phyloP scores from a whole-genome alignment of 2,329 filamentous ascomycete species.

The Xylariales sp. region DNA sequence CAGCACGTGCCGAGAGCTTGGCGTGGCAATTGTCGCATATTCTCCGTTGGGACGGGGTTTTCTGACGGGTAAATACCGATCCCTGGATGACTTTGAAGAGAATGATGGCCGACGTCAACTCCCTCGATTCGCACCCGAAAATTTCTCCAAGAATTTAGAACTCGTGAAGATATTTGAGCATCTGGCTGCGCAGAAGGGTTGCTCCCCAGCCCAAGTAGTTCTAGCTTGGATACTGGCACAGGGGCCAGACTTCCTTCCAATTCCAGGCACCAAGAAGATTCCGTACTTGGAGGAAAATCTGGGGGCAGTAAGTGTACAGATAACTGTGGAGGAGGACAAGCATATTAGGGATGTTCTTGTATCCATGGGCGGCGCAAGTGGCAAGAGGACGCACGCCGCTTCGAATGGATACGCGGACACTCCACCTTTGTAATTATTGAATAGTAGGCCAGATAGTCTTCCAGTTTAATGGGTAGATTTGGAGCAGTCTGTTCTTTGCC shows the following conservation, averaged over 20 bases:
- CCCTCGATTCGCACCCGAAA: conserved; percentile 46
- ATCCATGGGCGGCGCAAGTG: too few species aligned
- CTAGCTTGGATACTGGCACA: conserved; percentile 61
- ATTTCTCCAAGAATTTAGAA: conserved; percentile 51
- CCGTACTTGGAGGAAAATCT: conserved; percentile 44
- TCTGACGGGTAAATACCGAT: conserved; percentile 45
- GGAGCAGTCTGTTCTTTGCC: too few species aligned
- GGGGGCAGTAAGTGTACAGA: conserved; percentile 22
- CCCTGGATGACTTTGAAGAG: conserved; percentile 39
- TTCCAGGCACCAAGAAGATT: conserved; percentile 44
- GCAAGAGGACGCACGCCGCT: too few species aligned
- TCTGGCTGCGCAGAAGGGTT: conserved; percentile 49
- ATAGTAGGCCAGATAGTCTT: too few species aligned
- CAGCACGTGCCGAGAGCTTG: conserved; percentile 53
- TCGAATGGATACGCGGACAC: too few species aligned
- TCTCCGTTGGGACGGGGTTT: conserved; percentile 57
- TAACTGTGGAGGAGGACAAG: neutral
- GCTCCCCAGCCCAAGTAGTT: conserved; percentile 52
- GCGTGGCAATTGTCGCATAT: conserved; percentile 52
- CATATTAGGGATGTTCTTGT: neutral
- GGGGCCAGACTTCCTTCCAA: conserved; percentile 57
- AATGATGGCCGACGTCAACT: conserved; percentile 40
- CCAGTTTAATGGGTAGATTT: too few species aligned
- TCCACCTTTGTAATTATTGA: too few species aligned
- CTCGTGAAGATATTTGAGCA: conserved; percentile 45